Conservation (phyloP, 202 grass and related monocot species). For the Dendrocalamus latiflorus region DNA sequence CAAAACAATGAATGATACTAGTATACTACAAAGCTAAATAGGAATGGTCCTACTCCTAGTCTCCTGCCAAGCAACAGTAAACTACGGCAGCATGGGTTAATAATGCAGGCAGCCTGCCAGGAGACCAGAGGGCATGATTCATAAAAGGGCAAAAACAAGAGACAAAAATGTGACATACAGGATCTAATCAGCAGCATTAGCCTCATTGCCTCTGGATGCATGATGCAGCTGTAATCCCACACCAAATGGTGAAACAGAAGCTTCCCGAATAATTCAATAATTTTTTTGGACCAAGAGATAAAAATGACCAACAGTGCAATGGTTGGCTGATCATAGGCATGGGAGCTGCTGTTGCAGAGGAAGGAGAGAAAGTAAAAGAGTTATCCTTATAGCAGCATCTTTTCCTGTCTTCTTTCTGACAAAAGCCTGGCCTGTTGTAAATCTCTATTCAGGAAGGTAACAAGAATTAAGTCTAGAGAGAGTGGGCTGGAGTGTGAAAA, state of each 20-base stretch:
- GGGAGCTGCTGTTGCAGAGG: neutral
- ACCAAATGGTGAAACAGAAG: neutral
- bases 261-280: neutral
- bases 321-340: neutral
- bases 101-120: conserved; percentile 6
- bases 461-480: neutral
- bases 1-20: neutral
- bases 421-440: neutral
- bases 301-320: neutral
- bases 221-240: neutral
- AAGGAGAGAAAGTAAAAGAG: neutral
- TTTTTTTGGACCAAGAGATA: neutral
- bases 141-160: conserved; percentile 2
- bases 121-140: neutral
- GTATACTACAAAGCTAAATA: neutral
- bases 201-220: neutral
- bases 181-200: neutral
- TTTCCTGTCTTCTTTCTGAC: neutral
- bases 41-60: conserved; percentile 1
- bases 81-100: neutral
- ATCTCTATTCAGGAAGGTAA: neutral
- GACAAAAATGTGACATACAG: neutral
- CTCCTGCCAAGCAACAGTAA: conserved; percentile 11
- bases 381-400: too few relatives aligned
- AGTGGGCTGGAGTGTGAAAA: neutral